Conservation (phyloP, 1,284 basidiomycete genomes). For the Rhodotorula sp. region DNA sequence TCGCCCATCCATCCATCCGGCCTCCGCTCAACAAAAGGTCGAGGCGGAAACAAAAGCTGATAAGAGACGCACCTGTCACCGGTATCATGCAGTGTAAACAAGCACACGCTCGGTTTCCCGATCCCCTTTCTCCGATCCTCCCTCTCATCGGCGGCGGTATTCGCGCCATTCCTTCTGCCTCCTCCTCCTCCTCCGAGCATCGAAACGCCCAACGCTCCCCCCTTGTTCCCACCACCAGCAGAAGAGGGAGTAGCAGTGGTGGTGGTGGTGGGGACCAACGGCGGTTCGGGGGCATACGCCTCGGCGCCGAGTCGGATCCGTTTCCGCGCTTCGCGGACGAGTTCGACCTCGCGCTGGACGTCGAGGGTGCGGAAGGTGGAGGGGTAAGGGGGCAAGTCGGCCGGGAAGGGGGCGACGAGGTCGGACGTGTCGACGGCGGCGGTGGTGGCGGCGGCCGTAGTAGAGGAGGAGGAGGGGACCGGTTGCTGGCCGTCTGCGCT, state of each 20-base stretch:
- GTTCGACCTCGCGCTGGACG: constrained; percentile 86
- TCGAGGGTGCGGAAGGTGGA: constrained; percentile 81
- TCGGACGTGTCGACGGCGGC: not conserved
- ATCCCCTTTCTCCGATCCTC: constrained; percentile 21
- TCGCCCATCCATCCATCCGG: not conserved
- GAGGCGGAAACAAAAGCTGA: not conserved
- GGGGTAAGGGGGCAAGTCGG: constrained; percentile 76
- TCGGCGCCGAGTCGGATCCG: constrained; percentile 82
- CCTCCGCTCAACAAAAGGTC: constrained; percentile 11
- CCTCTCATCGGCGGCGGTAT: not conserved
- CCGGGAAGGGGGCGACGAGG: constrained; percentile 59
- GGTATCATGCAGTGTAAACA: constrained; percentile 87
- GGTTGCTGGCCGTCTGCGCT: too few relatives aligned
- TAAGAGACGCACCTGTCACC: constrained; percentile 68
- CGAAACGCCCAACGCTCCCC: constrained; percentile 2
- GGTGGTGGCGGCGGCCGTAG: constrained; percentile 12
- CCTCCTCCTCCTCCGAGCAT: not conserved
- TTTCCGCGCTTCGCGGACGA: constrained; percentile 83
- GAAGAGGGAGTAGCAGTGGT: too few relatives aligned
- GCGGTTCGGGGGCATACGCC: constrained; percentile 49
- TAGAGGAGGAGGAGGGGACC: constrained; percentile 19
- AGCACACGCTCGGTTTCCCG: constrained; percentile 74
- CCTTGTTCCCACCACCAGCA: not conserved
- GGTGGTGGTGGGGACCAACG: not conserved
- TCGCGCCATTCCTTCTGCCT: not conserved